A percentile compares a stretch with the other conserved stretches of the same genome.
These are phyloP conservation scores for Endothia cerciana DNA, from an alignment of 2,329 filamentous ascomycete genomes.

Conservation along the genomic window DNA sequence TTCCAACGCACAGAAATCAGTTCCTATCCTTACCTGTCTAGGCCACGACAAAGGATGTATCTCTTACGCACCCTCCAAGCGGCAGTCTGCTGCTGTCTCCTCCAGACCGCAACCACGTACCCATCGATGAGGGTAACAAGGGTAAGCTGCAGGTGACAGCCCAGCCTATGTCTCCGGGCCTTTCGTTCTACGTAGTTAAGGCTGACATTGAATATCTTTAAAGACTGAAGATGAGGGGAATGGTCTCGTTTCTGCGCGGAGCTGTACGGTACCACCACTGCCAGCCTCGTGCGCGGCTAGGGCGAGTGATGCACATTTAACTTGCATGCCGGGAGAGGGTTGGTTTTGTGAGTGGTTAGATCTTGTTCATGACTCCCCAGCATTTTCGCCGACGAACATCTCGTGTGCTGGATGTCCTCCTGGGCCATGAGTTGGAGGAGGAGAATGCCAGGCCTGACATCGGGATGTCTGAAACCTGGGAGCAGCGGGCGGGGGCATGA, in stretches of 20 bases:
- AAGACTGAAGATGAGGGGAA: not conserved
- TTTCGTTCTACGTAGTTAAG: not conserved
- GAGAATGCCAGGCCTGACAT: not conserved
- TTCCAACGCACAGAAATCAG: not conserved
- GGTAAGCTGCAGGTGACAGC: not conserved
- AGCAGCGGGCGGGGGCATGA: not conserved
- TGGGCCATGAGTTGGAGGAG: not conserved
- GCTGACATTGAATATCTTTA: not conserved
- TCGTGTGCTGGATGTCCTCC: constrained; percentile 11
- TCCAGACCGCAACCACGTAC: not conserved
- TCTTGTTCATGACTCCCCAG: not conserved
- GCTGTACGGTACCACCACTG: not conserved
- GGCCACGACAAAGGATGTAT: not conserved
- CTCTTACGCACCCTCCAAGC: not conserved
- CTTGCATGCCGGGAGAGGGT: constrained; percentile 10
- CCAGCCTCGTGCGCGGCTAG: not conserved
- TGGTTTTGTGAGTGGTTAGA: constrained; percentile 15
- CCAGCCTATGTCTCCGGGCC: not conserved
- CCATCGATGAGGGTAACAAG: not conserved
- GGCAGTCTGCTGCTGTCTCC: not conserved
- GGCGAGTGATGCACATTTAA: not conserved
- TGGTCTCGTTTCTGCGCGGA: no score
- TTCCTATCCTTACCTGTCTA: not conserved
- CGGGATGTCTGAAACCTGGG: not conserved
- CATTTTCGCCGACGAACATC: not conserved